Evolutionary conservation across 306 rosid genomes (phyloP).

Genomic region (Psophocarpus tetragonolobus): DNA sequence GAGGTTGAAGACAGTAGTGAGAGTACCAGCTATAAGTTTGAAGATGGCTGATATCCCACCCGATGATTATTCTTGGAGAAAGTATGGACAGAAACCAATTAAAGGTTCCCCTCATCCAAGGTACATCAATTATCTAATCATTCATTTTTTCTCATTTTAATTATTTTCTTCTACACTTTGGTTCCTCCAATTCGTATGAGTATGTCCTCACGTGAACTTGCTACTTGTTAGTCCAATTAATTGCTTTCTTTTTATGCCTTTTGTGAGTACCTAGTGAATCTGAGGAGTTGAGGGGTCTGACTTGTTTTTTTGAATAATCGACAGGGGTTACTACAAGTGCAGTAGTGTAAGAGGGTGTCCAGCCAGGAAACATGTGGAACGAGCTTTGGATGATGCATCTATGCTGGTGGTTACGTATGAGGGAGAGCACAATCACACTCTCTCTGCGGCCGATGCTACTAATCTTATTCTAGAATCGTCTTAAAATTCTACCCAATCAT

Average conservation of each 20-base stretch:
- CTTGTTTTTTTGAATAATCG: neutral
- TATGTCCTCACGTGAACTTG: neutral
- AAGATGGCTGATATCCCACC: slow-evolving; percentile 96
- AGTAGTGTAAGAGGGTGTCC: slow-evolving; percentile 98
- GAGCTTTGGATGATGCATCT: slow-evolving; percentile 89
- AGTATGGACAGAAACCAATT: slow-evolving; percentile 91
- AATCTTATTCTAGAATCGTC: slow-evolving; percentile 86
- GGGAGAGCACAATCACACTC: slow-evolving; percentile 87
- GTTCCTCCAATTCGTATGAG: too few relatives aligned
- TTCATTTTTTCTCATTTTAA: neutral
- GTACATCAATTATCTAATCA: slow-evolving; percentile 35
- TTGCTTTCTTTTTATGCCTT: neutral
- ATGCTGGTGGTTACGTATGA: slow-evolving; percentile 91
- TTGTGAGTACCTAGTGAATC: neutral
- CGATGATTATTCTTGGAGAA: slow-evolving; percentile 94
- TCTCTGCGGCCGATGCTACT: slow-evolving; percentile 65
- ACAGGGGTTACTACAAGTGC: slow-evolving; percentile 97
- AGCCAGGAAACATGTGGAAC: slow-evolving; percentile 89
- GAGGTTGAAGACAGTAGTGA: slow-evolving; percentile 77
- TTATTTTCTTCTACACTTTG: too few relatives aligned
- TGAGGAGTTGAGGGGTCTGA: neutral
- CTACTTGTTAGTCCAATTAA: slow-evolving; percentile 1
- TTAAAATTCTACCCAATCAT: slow-evolving; percentile 30
- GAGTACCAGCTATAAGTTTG: slow-evolving; percentile 87
- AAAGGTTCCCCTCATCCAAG: slow-evolving; percentile 97